These are phyloP conservation scores for Suillus decipiens DNA, from an alignment of 768 basidiomycete genomes.

Conservation along the genomic window DNA sequence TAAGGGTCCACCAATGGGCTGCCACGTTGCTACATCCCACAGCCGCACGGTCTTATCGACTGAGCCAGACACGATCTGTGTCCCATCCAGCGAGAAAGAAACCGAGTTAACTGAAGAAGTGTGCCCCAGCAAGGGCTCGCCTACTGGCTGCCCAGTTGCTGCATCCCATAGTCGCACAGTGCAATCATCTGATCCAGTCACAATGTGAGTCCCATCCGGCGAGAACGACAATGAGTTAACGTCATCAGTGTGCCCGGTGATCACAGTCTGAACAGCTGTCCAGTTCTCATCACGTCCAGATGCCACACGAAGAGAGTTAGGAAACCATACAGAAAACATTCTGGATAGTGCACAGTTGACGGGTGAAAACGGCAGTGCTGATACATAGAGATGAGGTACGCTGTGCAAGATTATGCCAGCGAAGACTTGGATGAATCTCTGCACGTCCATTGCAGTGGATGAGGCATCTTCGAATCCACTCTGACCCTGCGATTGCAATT, in stretches of 20 bases:
- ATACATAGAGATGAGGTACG: too few species aligned
- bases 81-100: background rate
- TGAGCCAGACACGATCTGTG: constrained; percentile 2
- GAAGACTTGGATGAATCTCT: too few species aligned
- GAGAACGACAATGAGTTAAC: background rate
- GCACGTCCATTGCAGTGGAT: too few species aligned
- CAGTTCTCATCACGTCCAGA: background rate
- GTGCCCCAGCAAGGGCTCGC: constrained; percentile 1
- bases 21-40: constrained; percentile 3
- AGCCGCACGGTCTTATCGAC: background rate
- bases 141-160: background rate
- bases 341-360: constrained; percentile 21
- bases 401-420: too few species aligned
- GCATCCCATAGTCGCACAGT: constrained; percentile 9
- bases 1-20: background rate
- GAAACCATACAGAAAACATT: constrained; percentile 11
- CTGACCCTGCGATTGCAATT: too few species aligned
- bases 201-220: constrained; percentile 7
- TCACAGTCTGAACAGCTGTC: background rate
- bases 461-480: too few species aligned
- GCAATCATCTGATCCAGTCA: background rate
- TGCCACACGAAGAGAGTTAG: constrained; percentile 1
- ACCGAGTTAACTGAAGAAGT: background rate
- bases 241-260: accelerated
- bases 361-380: constrained; percentile 39